Conservation (phyloP, 192 early-diverging fungal species). For the Mortierella antarctica region DNA sequence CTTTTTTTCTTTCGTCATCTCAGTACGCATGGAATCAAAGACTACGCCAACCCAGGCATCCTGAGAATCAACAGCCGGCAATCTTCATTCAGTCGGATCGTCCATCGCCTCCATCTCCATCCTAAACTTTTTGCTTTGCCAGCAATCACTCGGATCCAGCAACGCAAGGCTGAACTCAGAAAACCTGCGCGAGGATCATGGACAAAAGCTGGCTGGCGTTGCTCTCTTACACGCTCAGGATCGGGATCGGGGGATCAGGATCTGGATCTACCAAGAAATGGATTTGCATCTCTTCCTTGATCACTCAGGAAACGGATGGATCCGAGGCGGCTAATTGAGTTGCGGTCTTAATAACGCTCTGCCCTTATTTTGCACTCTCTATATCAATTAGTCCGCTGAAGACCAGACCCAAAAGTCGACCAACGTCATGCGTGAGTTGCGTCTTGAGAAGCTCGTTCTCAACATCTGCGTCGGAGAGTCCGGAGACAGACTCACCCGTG, state of each 20-base stretch:
- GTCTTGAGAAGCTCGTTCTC: constrained; percentile 99
- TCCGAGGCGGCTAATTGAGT: constrained; percentile 49
- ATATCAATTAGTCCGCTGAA: constrained; percentile 67
- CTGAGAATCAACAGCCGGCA: too few relatives aligned
- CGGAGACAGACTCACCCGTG: constrained; percentile 99
- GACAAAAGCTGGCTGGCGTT: background rate
- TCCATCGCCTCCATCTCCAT: too few relatives aligned
- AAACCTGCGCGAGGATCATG: too few relatives aligned
- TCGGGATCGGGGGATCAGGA: constrained; percentile 5
- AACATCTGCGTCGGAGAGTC: constrained; percentile 99
- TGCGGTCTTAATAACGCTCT: constrained; percentile 51
- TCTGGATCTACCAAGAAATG: background rate
- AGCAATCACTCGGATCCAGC: too few relatives aligned
- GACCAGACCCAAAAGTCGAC: constrained; percentile 69
- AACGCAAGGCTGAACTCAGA: too few relatives aligned
- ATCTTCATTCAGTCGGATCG: too few relatives aligned
- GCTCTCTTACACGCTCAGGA: background rate
- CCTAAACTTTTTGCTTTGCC: too few relatives aligned
- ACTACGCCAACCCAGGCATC: too few relatives aligned
- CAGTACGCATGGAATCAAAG: too few relatives aligned
- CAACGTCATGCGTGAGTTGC: constrained; percentile 98
- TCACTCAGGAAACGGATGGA: constrained; percentile 20
- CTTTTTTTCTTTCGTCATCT: too few relatives aligned
- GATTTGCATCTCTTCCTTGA: constrained; percentile 10
- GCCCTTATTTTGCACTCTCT: constrained; percentile 47